Conservation (phyloP, 345 rosid species). For the Rhodomyrtus tomentosa region DNA sequence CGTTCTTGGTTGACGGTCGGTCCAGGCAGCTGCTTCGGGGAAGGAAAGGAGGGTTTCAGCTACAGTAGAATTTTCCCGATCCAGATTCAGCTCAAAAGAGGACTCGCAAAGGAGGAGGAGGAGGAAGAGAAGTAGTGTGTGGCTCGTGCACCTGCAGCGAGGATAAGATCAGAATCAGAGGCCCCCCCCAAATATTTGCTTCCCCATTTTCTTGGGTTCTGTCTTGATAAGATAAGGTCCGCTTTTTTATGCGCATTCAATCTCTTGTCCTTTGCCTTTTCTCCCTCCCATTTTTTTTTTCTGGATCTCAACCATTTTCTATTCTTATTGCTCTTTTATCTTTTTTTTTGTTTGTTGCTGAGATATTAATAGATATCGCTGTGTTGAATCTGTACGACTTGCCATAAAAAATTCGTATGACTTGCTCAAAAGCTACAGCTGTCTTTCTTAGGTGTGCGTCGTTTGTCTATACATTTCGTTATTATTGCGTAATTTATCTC, state of each 20-base stretch:
- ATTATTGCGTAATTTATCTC: too few relatives aligned
- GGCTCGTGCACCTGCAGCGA: not conserved
- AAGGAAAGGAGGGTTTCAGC: not conserved
- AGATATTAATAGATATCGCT: not conserved
- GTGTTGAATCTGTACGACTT: not conserved
- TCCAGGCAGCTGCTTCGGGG: not conserved
- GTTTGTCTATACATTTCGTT: not conserved
- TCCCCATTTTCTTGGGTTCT: not conserved
- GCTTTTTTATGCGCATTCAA: not conserved
- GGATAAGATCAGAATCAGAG: not conserved
- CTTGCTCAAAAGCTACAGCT: not conserved
- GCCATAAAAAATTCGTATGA: not conserved
- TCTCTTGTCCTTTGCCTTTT: not conserved
- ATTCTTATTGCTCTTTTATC: not conserved
- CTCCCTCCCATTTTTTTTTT: not conserved
- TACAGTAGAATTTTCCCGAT: not conserved
- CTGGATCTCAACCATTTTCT: not conserved
- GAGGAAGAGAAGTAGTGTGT: not conserved
- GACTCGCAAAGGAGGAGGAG: not conserved
- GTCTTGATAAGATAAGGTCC: not conserved
- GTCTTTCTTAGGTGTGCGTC: not conserved
- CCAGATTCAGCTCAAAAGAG: not conserved
- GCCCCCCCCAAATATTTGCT: not conserved
- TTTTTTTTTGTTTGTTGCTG: not conserved
- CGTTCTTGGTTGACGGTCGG: not conserved